These are phyloP conservation scores for Xylariaceae sp. DNA, from an alignment of 2,329 filamentous ascomycete species.

Conservation along the genomic window DNA sequence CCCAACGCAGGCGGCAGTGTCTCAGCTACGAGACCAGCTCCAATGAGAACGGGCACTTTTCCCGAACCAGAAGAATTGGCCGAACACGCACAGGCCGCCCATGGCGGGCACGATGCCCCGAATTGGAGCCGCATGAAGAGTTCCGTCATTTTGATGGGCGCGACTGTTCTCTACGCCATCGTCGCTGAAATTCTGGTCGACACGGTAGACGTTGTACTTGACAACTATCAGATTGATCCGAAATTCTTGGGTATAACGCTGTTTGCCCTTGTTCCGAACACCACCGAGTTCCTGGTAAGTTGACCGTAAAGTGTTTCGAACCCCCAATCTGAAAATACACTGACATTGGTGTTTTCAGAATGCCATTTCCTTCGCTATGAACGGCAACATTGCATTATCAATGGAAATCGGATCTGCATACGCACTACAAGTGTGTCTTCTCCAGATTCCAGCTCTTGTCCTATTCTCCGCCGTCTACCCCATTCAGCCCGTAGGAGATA, in stretches of 20 bases:
- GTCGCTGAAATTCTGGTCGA: constrained; percentile 97
- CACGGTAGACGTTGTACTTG: constrained; percentile 92
- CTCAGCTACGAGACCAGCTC: constrained; percentile 27
- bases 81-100: constrained; percentile 40
- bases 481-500: constrained; percentile 32
- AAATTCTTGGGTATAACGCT: constrained; percentile 97
- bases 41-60: constrained; percentile 36
- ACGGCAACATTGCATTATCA: constrained; percentile 94
- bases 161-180: constrained; percentile 89
- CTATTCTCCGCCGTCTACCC: constrained; percentile 80
- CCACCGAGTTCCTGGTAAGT: constrained; percentile 89
- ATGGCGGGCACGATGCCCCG: constrained; percentile 90
- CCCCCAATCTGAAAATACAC: too few species aligned
- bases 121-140: constrained; percentile 96
- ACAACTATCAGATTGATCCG: constrained; percentile 87
- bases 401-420: constrained; percentile 99
- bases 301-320: not conserved
- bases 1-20: constrained; percentile 25
- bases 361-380: constrained; percentile 99
- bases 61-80: constrained; percentile 45
- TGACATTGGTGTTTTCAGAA: constrained; percentile 52
- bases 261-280: constrained; percentile 95
- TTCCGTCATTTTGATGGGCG: constrained; percentile 79
- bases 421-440: constrained; percentile 88
- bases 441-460: constrained; percentile 91